A percentile compares a stretch with the other conserved stretches of the same genome.
phyloP scores from a whole-genome alignment of 441 rosid genomes.

The Hypseocharis bilobata region DNA sequence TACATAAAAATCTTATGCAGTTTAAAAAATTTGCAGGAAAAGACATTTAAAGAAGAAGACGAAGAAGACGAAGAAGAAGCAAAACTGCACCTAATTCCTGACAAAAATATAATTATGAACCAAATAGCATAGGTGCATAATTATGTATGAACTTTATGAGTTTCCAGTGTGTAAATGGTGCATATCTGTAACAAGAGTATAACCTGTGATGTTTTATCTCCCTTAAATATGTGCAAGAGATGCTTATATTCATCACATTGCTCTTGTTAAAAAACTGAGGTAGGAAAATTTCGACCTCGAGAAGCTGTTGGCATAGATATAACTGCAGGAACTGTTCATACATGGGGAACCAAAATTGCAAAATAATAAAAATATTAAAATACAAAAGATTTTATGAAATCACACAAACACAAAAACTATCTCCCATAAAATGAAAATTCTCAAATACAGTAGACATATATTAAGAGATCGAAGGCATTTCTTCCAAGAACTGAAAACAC shows the following conservation, averaged over 20 bases:
- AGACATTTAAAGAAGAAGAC: background rate
- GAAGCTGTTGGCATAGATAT: slow-evolving; percentile 44
- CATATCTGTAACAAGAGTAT: slow-evolving; percentile 6
- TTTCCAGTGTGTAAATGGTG: background rate
- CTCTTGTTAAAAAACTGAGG: slow-evolving; percentile 66
- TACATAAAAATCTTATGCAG: too few relatives aligned
- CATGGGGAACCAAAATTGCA: slow-evolving; percentile 36
- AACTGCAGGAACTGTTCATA: slow-evolving; percentile 41
- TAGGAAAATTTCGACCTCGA: slow-evolving; percentile 50
- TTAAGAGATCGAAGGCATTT: background rate
- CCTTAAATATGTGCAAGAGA: slow-evolving; percentile 36
- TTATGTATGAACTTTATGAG: background rate
- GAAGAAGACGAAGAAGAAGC: background rate
- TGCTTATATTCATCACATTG: slow-evolving; percentile 54
- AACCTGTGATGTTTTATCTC: slow-evolving; percentile 53
- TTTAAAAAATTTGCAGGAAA: too few relatives aligned
- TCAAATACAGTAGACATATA: background rate
- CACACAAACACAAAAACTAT: background rate
- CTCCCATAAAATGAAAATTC: background rate
- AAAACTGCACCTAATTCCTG: background rate
- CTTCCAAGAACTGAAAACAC: background rate
- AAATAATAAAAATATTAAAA: background rate
- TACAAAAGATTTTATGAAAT: background rate
- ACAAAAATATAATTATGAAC: background rate
- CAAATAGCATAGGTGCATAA: slow-evolving; percentile 1